Evolutionary conservation across 805 yeast species (phyloP).

Genomic region (Yamadazyma paraphyllophila): DNA sequence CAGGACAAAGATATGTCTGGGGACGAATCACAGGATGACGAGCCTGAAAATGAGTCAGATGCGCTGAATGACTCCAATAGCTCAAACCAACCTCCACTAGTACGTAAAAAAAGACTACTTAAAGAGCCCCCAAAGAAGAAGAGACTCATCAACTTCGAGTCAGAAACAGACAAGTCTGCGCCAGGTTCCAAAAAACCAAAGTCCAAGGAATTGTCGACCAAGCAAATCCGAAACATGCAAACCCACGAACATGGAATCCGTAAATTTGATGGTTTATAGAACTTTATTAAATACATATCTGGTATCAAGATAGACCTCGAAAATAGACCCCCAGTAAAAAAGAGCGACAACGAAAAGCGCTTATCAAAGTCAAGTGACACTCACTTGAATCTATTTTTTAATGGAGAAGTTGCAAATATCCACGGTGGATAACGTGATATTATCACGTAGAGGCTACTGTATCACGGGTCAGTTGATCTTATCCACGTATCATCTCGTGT

Average conservation of each 20-base stretch:
- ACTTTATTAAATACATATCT: neutral
- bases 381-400: neutral
- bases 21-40: conserved; percentile 5
- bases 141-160: conserved; percentile 2
- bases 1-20: neutral
- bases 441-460: conserved; percentile 38
- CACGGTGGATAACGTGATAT: conserved; percentile 37
- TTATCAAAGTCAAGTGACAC: neutral
- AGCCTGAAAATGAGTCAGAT: neutral
- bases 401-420: conserved; percentile 29
- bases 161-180: conserved; percentile 11
- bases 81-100: conserved; percentile 5
- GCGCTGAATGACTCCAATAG: neutral
- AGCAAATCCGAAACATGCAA: conserved; percentile 47
- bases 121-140: conserved; percentile 4
- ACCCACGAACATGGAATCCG: conserved; percentile 63
- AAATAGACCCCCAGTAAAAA: neutral
- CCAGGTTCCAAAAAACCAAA: conserved; percentile 31
- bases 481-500: conserved; percentile 38
- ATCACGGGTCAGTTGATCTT: conserved; percentile 37
- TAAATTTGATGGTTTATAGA: conserved; percentile 58
- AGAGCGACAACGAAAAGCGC: neutral
- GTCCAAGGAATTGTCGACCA: conserved; percentile 33
- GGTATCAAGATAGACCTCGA: neutral
- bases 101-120: conserved; percentile 14